phyloP scores from a whole-genome alignment of 371 early-diverging fungal species.

The Actinomortierella ambigua region DNA sequence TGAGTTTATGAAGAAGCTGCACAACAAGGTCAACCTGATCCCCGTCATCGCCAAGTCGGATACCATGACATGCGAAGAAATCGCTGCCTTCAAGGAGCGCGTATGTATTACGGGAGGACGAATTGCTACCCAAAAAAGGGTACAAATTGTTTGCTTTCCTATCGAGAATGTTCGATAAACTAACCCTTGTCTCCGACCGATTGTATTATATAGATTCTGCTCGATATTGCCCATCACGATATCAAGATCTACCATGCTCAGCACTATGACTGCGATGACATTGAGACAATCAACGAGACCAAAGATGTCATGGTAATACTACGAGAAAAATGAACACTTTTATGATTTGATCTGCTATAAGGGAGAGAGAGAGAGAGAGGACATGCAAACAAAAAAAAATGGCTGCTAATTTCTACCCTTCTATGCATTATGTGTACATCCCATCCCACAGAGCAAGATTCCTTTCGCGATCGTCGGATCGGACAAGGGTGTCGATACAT shows the following conservation, averaged over 20 bases:
- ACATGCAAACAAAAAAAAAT: neutral
- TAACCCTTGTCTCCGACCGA: neutral
- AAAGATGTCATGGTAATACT: constrained; percentile 88
- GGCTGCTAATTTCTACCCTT: neutral
- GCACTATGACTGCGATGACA: constrained; percentile 91
- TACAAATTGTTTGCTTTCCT: no score
- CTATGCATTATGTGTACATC: neutral
- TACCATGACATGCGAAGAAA: constrained; percentile 95
- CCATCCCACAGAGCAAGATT: constrained; percentile 68
- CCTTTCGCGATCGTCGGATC: constrained; percentile 98
- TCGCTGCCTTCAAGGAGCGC: constrained; percentile 88
- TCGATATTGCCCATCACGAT: constrained; percentile 91
- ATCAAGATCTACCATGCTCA: constrained; percentile 95
- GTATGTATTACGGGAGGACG: constrained; percentile 12
- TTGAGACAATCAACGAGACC: constrained; percentile 92
- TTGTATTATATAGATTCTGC: constrained; percentile 75
- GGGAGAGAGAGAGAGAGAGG: neutral
- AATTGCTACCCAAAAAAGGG: no score
- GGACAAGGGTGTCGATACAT: constrained; percentile 82
- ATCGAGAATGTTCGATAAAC: no score
- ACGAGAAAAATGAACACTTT: constrained; percentile 1
- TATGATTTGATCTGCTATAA: neutral
- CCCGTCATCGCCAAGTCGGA: constrained; percentile 99
- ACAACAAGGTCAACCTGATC: constrained; percentile 94
- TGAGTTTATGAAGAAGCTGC: constrained; percentile 94